Conservation (phyloP, 805 yeast genomes). For the Wickerhamiella vanderwaltii region DNA sequence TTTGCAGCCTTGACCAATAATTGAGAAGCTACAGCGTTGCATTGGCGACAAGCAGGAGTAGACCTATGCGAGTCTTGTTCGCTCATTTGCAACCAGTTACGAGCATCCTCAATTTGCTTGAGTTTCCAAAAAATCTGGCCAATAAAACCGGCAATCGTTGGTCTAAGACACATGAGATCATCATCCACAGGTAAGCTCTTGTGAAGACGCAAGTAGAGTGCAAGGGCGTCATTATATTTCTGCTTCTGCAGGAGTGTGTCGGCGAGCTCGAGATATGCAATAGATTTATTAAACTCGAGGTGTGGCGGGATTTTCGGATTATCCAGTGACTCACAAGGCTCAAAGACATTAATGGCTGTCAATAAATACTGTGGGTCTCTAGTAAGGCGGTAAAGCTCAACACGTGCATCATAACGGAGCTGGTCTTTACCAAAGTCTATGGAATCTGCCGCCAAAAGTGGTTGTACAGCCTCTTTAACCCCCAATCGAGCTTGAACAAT, state of each 20-base stretch:
- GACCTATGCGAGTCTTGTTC: constrained; percentile 14
- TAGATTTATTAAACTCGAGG: constrained; percentile 11
- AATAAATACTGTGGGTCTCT: constrained; percentile 7
- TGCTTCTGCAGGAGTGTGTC: constrained; percentile 14
- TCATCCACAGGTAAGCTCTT: constrained; percentile 14
- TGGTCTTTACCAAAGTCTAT: constrained; percentile 23
- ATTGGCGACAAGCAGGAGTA: constrained; percentile 20
- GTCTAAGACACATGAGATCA: constrained; percentile 17
- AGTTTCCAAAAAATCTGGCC: constrained; percentile 23
- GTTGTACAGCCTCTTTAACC: constrained; percentile 20
- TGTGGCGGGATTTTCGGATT: constrained; percentile 5
- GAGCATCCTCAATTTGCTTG: constrained; percentile 16
- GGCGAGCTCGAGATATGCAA: constrained; percentile 21
- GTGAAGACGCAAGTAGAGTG: constrained; percentile 19
- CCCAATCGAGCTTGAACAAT: constrained; percentile 17
- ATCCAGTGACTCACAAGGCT: neutral
- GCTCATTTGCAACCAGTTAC: constrained; percentile 16
- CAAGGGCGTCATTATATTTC: constrained; percentile 20
- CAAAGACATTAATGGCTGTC: constrained; percentile 7
- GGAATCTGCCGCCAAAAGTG: constrained; percentile 21
- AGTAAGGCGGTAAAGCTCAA: constrained; percentile 17
- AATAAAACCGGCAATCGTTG: constrained; percentile 19
- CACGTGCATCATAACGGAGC: constrained; percentile 20
- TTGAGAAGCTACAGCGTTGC: constrained; percentile 14
- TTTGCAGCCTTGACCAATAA: no score